Base-by-base conservation (phyloP, 306 rosid genomes). In the Rosa rugosa region DNA sequence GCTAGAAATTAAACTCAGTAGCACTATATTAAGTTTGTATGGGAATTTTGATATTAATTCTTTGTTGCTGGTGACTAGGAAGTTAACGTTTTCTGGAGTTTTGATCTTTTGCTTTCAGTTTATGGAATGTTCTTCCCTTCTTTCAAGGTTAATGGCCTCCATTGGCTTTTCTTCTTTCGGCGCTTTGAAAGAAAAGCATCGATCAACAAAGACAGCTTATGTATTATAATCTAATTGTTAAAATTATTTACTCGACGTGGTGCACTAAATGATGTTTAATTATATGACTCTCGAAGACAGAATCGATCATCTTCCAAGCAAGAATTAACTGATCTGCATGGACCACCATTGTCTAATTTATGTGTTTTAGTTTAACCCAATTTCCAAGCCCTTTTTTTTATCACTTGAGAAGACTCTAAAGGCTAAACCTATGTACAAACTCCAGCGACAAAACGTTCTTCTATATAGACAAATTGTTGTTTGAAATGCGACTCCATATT, bases 121-220 rank as follows among this genome's bases (percentile, higher is more conserved):
- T 62, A 8, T 77, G 83, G 82, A 81, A 75, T 77, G 81, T 83
- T 76, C 81, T 83, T 85, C 84, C 23, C 85, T 86, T 82, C 84
- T 69, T 85, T 80, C 89, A 62, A 86, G 89, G 87, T 51, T 77
- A 82, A 71, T 78, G 87, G 25, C 79, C 79, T 31, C 70, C 23
- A 22, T 40, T 71, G 53, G 79, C 83, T 78, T 83, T 85, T 78
- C 88, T 72, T 82, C 91, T 90, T 90, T 90, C 92, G 94, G 94
- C 94, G 92, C 91, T 80, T 74, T 67, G 83, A 82, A 85, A 84
- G 83, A 67, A 73, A 25, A 66, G 72, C 40, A 77, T 72, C 36
- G 56, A 76, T 67, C 71, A 40, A 42, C 62, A 69, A 69, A 40
- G 42, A 59, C 34, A 63, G 45, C 34, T n/a, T 34, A 36, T 64